Conservation (phyloP, 2,329 filamentous ascomycete species). For the Phoma sp. region DNA sequence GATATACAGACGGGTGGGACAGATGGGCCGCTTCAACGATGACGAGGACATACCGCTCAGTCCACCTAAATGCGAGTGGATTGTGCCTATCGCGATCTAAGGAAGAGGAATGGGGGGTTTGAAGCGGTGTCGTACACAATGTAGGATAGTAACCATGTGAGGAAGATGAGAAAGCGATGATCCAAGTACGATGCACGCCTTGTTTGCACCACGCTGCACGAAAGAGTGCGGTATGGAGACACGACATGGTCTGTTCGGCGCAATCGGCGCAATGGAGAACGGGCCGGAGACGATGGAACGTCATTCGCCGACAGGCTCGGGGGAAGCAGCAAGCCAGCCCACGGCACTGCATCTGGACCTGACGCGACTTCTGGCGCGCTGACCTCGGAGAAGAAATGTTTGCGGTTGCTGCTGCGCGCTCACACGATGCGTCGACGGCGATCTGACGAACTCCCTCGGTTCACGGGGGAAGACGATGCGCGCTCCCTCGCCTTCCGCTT, state of each 20-base stretch:
- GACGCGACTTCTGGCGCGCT: no score
- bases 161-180: neutral
- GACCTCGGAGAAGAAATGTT: neutral
- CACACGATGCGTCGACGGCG: conserved; percentile 42
- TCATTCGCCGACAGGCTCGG: conserved; percentile 7
- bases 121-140: neutral
- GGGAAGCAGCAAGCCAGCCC: neutral
- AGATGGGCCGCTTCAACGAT: conserved; percentile 71
- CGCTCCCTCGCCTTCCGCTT: conserved; percentile 28
- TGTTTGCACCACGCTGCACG: neutral
- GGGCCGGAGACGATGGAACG: neutral
- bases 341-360: neutral
- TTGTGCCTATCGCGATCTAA: conserved; percentile 37
- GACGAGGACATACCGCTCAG: conserved; percentile 75
- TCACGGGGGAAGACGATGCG: conserved; percentile 22
- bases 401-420: neutral
- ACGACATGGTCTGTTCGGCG: neutral
- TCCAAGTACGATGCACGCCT: neutral
- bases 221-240: conserved; percentile 1
- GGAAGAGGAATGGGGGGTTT: neutral
- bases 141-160: neutral
- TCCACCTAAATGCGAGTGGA: conserved; percentile 79
- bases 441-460: conserved; percentile 46
- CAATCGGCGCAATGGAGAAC: neutral
- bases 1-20: conserved; percentile 69